These are phyloP conservation scores for Hypoxylon sp. DNA, from an alignment of 2,329 filamentous ascomycete species.

Conservation along the genomic window DNA sequence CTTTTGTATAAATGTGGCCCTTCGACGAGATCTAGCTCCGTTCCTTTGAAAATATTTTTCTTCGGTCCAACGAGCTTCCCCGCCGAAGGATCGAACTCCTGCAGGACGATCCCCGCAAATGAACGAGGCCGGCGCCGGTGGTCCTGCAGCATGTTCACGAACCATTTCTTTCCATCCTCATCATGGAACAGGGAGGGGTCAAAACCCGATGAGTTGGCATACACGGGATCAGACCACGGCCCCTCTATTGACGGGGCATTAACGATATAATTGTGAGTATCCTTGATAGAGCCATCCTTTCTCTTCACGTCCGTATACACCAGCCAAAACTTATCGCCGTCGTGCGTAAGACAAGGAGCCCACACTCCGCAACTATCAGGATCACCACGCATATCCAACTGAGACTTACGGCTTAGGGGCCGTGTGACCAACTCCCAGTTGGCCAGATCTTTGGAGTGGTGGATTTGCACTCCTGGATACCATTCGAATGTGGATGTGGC, in stretches of 20 bases:
- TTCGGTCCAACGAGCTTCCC: constrained; percentile 68
- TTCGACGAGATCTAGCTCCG: constrained; percentile 69
- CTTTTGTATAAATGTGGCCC: constrained; percentile 72
- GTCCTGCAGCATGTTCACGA: constrained; percentile 71
- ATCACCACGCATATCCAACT: constrained; percentile 71
- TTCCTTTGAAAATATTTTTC: constrained; percentile 70
- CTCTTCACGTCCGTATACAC: constrained; percentile 78
- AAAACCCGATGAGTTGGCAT: constrained; percentile 73
- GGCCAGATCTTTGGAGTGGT: constrained; percentile 67
- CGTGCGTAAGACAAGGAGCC: constrained; percentile 75
- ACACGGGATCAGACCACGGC: constrained; percentile 73
- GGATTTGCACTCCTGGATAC: constrained; percentile 70
- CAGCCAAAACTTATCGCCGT: constrained; percentile 73
- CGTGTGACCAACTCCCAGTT: constrained; percentile 66
- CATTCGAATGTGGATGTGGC: constrained; percentile 71
- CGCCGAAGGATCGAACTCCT: constrained; percentile 68
- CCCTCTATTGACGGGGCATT: constrained; percentile 67
- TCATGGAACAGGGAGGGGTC: constrained; percentile 74
- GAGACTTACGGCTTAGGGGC: constrained; percentile 64
- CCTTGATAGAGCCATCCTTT: constrained; percentile 76
- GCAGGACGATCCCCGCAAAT: constrained; percentile 71
- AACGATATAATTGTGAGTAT: constrained; percentile 75
- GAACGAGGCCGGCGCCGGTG: constrained; percentile 64
- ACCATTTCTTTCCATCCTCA: constrained; percentile 69
- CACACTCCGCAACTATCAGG: constrained; percentile 74